Base-by-base conservation (phyloP, 148 eudicot species). In the Nepenthes mirabilis region DNA sequence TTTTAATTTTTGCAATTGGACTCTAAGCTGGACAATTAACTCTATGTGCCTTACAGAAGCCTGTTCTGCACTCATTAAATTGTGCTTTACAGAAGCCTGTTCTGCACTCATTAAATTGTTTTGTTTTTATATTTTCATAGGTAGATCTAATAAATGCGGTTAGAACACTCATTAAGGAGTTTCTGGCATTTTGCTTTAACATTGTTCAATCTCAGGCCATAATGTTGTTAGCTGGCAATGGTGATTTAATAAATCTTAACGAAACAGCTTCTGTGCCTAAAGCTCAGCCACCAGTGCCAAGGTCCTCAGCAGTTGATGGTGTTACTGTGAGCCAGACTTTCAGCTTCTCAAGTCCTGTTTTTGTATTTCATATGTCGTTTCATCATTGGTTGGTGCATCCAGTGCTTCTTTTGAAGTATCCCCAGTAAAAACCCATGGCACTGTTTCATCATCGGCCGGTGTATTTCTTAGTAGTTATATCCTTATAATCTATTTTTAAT, bases 211-310 rank as follows among this genome's bases (percentile, higher is more conserved):
- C 95, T 73, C 90, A 87, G 66, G 95, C 87, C 10, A 87, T 87
- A 40, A 87, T 87, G 90, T 67, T 87, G 53, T 65, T 87, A 65
- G 95, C 95, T 36, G 95, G 95, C 23, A 82, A 80, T 57, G 87
- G 82, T 14, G 76, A 79, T 12, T 58, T 82, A 48, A 33, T 57
- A 45, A 69, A 62, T 47, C 55, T 61, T 7, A 60, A 2, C 58
- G 43, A 71, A 53, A 11, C 63, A 56, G 36, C 52, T 1, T 14
- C 69, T 33, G 40, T 60, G 13, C 43, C 80, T 56, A 80, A 60
- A 53, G 58, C 63, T 48, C 83, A 67, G 51, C 53, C 70, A 36
- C 48, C 36, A 11, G 33, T 33, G 40, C 61, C 68, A 6, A 63
- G 55, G 45, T 51, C 72, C 43, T 9, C 61, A 34, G 55, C 52